These are phyloP conservation scores for Paspalum vaginatum DNA, from an alignment of 176 grass and related monocot genomes.

Conservation along the genomic window DNA sequence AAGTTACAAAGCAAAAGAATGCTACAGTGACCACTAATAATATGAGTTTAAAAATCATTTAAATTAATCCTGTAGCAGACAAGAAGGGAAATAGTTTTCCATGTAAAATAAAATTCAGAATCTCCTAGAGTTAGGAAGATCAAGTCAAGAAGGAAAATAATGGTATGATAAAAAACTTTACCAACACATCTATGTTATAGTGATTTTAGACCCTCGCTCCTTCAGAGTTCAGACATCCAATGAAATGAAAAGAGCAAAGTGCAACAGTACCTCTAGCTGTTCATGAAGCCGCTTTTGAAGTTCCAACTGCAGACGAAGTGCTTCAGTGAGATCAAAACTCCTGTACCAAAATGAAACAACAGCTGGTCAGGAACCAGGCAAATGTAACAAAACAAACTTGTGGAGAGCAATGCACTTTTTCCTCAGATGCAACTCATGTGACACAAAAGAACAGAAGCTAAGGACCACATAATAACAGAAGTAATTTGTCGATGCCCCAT, in stretches of 20 bases:
- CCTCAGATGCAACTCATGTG: slow-evolving; percentile 43
- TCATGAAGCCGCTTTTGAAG: slow-evolving; percentile 98
- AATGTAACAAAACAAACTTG: background rate
- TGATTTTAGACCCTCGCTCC: background rate
- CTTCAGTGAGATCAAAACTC: slow-evolving; percentile 84
- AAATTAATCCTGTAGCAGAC: background rate
- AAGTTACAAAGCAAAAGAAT: background rate
- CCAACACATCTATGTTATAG: slow-evolving; percentile 7
- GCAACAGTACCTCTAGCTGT: slow-evolving; percentile 82
- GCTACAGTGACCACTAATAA: no score
- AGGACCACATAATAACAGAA: background rate
- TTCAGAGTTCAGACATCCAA: background rate
- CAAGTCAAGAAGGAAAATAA: slow-evolving; percentile 7
- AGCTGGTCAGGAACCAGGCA: slow-evolving; percentile 23
- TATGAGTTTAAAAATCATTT: no score
- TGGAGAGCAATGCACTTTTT: background rate
- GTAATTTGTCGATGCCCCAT: slow-evolving; percentile 6
- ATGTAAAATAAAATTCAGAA: background rate
- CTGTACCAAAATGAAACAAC: slow-evolving; percentile 53
- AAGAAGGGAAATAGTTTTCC: background rate
- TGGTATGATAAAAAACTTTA: slow-evolving; percentile 17
- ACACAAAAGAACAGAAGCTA: slow-evolving; percentile 24
- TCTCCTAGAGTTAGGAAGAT: background rate
- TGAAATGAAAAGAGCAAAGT: slow-evolving; percentile 15
- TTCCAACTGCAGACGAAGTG: slow-evolving; percentile 89